These are phyloP conservation scores for Cytospora chrysosperma DNA, from an alignment of 2,329 filamentous ascomycete species.

Conservation along the genomic window DNA sequence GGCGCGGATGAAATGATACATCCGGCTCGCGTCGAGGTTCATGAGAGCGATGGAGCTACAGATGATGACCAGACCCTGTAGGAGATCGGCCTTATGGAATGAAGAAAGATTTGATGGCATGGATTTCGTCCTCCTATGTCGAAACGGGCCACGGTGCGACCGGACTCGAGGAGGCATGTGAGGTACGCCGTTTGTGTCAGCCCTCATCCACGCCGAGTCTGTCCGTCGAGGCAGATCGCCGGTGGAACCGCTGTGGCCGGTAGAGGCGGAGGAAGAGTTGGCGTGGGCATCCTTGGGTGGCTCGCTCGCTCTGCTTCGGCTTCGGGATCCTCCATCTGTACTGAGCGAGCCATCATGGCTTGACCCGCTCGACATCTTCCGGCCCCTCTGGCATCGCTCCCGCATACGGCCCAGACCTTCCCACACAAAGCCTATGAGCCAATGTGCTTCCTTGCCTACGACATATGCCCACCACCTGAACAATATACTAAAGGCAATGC, in stretches of 20 bases:
- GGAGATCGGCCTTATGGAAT: conserved; percentile 90
- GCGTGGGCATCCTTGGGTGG: conserved; percentile 5
- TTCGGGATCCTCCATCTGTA: conserved; percentile 43
- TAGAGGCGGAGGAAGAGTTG: neutral
- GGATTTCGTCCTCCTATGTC: conserved; percentile 76
- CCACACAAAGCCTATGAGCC: conserved; percentile 75
- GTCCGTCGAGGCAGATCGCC: conserved; percentile 11
- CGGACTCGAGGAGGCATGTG: conserved; percentile 26
- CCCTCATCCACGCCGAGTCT: conserved; percentile 12
- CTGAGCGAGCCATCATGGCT: conserved; percentile 29
- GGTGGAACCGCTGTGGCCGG: neutral
- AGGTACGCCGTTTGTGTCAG: conserved; percentile 4
- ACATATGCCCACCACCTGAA: conserved; percentile 75
- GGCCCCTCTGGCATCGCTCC: conserved; percentile 56
- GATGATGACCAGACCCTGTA: conserved; percentile 87
- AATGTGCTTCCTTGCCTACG: conserved; percentile 67
- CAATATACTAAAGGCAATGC: conserved; percentile 75
- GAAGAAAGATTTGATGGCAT: conserved; percentile 80
- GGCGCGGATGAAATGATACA: conserved; percentile 96
- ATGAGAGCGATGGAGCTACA: conserved; percentile 82
- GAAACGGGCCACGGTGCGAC: conserved; percentile 38
- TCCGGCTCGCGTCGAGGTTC: conserved; percentile 89
- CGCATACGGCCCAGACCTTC: conserved; percentile 77
- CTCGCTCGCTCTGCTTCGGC: conserved; percentile 33
- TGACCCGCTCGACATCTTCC: conserved; percentile 32